These are phyloP conservation scores for Nicotiana paniculata DNA, from an alignment of 257 asterid species.

Conservation along the genomic window DNA sequence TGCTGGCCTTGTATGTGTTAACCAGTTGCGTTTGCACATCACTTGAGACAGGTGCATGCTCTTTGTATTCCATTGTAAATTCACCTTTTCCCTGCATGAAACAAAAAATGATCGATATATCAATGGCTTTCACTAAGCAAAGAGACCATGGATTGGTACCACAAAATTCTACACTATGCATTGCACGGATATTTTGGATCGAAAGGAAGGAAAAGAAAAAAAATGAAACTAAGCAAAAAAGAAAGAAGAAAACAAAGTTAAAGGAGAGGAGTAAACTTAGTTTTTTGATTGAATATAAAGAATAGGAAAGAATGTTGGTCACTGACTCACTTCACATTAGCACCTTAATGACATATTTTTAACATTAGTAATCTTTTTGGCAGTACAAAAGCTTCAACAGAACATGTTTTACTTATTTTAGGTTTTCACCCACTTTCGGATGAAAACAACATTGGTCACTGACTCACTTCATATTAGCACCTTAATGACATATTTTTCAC, in stretches of 20 bases:
- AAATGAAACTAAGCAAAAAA: not conserved
- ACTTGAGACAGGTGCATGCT: conserved; percentile 71
- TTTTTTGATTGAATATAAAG: not conserved
- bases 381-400: not conserved
- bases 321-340: not conserved
- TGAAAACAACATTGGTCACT: not conserved
- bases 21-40: conserved; percentile 86
- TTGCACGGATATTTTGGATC: not conserved
- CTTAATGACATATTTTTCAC: not conserved
- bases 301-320: not conserved
- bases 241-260: not conserved
- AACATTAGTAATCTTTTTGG: not conserved
- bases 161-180: not conserved
- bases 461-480: not conserved
- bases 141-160: not conserved
- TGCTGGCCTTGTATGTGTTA: conserved; percentile 55
- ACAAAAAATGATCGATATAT: not conserved
- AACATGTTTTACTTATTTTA: not conserved
- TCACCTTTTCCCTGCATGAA: conserved; percentile 86
- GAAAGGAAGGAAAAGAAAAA: no score
- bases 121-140: not conserved
- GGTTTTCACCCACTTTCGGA: not conserved
- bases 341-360: not conserved
- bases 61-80: conserved; percentile 92
- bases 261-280: not conserved